Evolutionary conservation across 495 filamentous ascomycete species (phyloP).

Genomic region (Bacidia gigantensis): DNA sequence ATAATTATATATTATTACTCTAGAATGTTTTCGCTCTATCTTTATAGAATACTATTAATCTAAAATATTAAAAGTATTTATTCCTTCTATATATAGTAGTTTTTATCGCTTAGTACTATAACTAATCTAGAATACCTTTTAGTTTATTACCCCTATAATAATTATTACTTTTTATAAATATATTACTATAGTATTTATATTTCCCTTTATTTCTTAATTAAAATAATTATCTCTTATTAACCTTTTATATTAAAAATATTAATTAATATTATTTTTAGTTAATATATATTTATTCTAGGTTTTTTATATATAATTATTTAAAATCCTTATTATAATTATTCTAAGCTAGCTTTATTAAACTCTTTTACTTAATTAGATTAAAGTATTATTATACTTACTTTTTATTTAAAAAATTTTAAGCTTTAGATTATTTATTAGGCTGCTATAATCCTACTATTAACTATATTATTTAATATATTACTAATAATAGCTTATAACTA

Average conservation of each 20-base stretch:
- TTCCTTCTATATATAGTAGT: not conserved
- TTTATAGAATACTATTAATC: not conserved
- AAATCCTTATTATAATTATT: not conserved
- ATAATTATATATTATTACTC: not conserved
- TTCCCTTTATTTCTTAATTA: not conserved
- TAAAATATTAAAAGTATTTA: not conserved
- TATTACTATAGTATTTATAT: not conserved
- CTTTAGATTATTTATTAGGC: not conserved
- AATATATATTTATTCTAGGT: not conserved
- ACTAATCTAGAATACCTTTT: not conserved
- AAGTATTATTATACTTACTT: slow-evolving; percentile 3
- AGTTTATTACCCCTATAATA: not conserved
- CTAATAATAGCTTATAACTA: not conserved
- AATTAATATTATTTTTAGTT: not conserved
- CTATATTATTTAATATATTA: not conserved
- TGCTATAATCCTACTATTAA: not conserved
- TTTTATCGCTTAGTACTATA: too few species aligned
- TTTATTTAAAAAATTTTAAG: not conserved
- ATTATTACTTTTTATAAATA: not conserved
- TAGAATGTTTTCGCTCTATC: not conserved
- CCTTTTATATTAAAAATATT: not conserved
- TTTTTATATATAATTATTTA: not conserved
- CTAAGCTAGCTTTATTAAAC: not conserved
- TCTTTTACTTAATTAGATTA: not conserved
- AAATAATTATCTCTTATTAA: not conserved